These are phyloP conservation scores for Quillaja saponaria DNA, from an alignment of 306 rosid genomes.

Conservation along the genomic window DNA sequence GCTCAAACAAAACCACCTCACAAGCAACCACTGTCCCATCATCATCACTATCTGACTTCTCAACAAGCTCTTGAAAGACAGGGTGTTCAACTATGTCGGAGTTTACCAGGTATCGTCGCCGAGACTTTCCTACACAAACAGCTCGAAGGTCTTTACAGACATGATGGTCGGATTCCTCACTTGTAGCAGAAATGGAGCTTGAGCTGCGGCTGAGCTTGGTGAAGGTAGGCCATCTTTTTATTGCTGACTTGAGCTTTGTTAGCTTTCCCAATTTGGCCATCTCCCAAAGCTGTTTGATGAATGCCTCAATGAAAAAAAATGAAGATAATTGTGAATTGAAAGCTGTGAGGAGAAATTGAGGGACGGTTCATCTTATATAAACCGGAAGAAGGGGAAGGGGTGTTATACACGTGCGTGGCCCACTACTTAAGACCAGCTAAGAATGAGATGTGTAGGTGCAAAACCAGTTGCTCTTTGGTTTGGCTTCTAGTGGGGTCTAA, in stretches of 20 bases:
- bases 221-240: slow-evolving; percentile 76
- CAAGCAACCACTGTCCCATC: slow-evolving; percentile 57
- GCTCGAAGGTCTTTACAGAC: slow-evolving; percentile 41
- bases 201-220: slow-evolving; percentile 59
- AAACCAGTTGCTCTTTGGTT: slow-evolving; percentile 49
- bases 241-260: slow-evolving; percentile 82
- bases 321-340: background rate
- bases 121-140: slow-evolving; percentile 75
- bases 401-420: slow-evolving; percentile 60
- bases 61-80: slow-evolving; percentile 74
- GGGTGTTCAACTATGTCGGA: slow-evolving; percentile 73
- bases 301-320: slow-evolving; percentile 1
- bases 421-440: slow-evolving; percentile 74
- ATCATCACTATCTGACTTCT: slow-evolving; percentile 41
- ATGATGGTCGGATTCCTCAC: slow-evolving; percentile 13
- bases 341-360: slow-evolving; percentile 28
- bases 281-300: slow-evolving; percentile 30
- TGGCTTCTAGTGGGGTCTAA: slow-evolving; percentile 30
- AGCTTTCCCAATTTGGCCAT: slow-evolving; percentile 82
- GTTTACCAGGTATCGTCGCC: slow-evolving; percentile 65
- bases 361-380: slow-evolving; percentile 47
- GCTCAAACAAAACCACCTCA: slow-evolving; percentile 92
- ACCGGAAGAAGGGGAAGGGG: slow-evolving; percentile 19
- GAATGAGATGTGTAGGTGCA: slow-evolving; percentile 49
- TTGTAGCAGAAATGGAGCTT: slow-evolving; percentile 38